Conservation (phyloP, 2,329 filamentous ascomycete species). For the Botrytis galanthina region DNA sequence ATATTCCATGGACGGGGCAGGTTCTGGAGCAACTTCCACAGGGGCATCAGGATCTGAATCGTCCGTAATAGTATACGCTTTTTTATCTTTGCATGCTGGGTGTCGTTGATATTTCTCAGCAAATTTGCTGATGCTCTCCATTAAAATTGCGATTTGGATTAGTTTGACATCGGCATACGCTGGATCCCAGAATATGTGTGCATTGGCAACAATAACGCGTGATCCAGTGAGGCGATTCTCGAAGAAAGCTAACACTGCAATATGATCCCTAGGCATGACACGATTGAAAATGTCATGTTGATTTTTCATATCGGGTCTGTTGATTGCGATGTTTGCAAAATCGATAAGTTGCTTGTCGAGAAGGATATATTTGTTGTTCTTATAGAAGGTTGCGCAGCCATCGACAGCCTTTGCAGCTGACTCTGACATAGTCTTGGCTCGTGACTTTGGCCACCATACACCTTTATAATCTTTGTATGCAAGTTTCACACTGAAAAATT, state of each 20-base stretch:
- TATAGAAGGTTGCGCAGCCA: slow-evolving; percentile 96
- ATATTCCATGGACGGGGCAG: slow-evolving; percentile 83
- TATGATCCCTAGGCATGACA: slow-evolving; percentile 97
- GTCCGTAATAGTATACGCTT: slow-evolving; percentile 39
- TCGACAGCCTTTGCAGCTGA: slow-evolving; percentile 88
- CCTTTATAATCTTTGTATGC: slow-evolving; percentile 90
- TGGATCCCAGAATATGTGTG: slow-evolving; percentile 94
- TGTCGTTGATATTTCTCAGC: slow-evolving; percentile 81
- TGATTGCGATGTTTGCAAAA: slow-evolving; percentile 88
- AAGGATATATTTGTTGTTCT: slow-evolving; percentile 88
- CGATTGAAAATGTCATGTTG: slow-evolving; percentile 98
- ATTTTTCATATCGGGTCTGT: slow-evolving; percentile 93
- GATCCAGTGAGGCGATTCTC: slow-evolving; percentile 91
- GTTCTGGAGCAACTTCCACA: slow-evolving; percentile 58
- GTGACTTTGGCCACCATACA: slow-evolving; percentile 85
- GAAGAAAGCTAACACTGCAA: slow-evolving; percentile 86
- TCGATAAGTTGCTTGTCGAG: slow-evolving; percentile 94
- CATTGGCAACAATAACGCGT: slow-evolving; percentile 87
- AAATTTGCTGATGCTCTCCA: slow-evolving; percentile 85
- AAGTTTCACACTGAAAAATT: slow-evolving; percentile 84
- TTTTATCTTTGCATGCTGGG: slow-evolving; percentile 79
- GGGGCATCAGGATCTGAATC: slow-evolving; percentile 47
- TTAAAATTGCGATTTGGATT: slow-evolving; percentile 90
- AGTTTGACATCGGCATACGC: slow-evolving; percentile 90
- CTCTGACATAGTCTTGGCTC: slow-evolving; percentile 88